Percentiles rank a stretch among this genome's conserved stretches.
Evolutionary conservation across 2,329 filamentous ascomycete genomes (phyloP).

Genomic region (Alternaria tenuissima): DNA sequence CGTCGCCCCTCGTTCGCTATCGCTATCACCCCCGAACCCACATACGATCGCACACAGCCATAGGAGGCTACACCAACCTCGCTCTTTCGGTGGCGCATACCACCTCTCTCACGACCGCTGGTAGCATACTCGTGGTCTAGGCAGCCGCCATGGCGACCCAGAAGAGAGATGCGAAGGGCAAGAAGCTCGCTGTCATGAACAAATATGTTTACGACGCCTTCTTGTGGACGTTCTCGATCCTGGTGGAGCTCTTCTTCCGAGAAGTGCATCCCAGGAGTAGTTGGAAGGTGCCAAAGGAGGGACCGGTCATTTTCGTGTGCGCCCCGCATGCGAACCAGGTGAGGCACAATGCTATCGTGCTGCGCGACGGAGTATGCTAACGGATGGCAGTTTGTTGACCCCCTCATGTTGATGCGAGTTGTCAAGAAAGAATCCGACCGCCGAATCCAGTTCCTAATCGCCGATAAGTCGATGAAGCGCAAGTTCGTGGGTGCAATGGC

Average conservation of each 20-base stretch:
- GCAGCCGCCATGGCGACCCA: conserved; percentile 21
- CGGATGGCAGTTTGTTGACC: conserved; percentile 82
- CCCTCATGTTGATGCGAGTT: conserved; percentile 89
- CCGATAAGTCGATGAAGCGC: conserved; percentile 92
- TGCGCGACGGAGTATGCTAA: conserved; percentile 13
- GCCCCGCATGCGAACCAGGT: conserved; percentile 87
- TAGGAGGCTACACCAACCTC: conserved; percentile 13
- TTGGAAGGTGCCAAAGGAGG: conserved; percentile 90
- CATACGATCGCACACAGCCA: conserved; percentile 16
- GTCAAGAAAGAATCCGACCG: conserved; percentile 86
- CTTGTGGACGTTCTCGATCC: conserved; percentile 78
- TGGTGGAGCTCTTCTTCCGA: conserved; percentile 96
- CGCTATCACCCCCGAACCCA: conserved; percentile 11
- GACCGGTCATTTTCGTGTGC: conserved; percentile 93
- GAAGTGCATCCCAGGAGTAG: conserved; percentile 94
- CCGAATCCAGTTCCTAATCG: conserved; percentile 90
- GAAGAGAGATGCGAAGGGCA: conserved; percentile 35
- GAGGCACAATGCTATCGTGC: conserved; percentile 1
- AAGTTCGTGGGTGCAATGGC: conserved; percentile 89
- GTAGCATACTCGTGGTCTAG: conserved; percentile 7
- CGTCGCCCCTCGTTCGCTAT: conserved; percentile 25
- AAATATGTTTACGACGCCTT: conserved; percentile 80
- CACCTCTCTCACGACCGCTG: not conserved
- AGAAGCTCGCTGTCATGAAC: conserved; percentile 64
- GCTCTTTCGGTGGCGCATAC: conserved; percentile 1